Evolutionary conservation across 345 rosid genomes (phyloP).

Genomic region (Excoecaria agallocha): DNA sequence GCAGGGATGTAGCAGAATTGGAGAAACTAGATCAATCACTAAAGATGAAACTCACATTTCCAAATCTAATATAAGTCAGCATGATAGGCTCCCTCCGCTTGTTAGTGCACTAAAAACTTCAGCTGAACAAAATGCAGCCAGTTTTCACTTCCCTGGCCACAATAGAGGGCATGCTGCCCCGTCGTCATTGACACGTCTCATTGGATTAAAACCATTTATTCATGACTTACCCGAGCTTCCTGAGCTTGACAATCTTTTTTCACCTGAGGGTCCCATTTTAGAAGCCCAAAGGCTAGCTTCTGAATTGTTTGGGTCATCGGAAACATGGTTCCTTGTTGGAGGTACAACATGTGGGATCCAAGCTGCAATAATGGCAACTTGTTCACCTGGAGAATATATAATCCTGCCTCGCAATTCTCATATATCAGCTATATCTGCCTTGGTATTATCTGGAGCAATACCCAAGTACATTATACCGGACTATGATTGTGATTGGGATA

Average conservation of each 20-base stretch:
- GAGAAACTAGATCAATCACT: slow-evolving; percentile 4
- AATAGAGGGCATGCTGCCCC: slow-evolving; percentile 65
- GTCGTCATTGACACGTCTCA: slow-evolving; percentile 40
- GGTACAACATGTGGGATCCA: slow-evolving; percentile 65
- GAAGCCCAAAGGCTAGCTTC: slow-evolving; percentile 59
- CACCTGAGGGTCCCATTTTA: slow-evolving; percentile 56
- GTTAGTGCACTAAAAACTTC: slow-evolving; percentile 48
- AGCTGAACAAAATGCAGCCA: slow-evolving; percentile 45
- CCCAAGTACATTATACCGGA: slow-evolving; percentile 57
- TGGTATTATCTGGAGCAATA: slow-evolving; percentile 53
- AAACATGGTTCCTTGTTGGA: slow-evolving; percentile 70
- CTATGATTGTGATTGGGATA: slow-evolving; percentile 48
- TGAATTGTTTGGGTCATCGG: slow-evolving; percentile 49
- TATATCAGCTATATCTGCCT: slow-evolving; percentile 48
- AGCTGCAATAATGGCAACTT: slow-evolving; percentile 59
- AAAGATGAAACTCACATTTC: slow-evolving; percentile 17
- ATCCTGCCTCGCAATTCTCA: slow-evolving; percentile 63
- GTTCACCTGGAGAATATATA: slow-evolving; percentile 52
- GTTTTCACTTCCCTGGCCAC: slow-evolving; percentile 70
- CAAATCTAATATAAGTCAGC: slow-evolving; percentile 9
- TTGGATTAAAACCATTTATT: slow-evolving; percentile 46
- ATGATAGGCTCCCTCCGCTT: slow-evolving; percentile 35
- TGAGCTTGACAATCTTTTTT: slow-evolving; percentile 54
- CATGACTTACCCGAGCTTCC: slow-evolving; percentile 66
- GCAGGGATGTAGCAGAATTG: slow-evolving; percentile 5